Evolutionary conservation across 2,329 filamentous ascomycete species (phyloP).

Genomic region (Capronia coronata): DNA sequence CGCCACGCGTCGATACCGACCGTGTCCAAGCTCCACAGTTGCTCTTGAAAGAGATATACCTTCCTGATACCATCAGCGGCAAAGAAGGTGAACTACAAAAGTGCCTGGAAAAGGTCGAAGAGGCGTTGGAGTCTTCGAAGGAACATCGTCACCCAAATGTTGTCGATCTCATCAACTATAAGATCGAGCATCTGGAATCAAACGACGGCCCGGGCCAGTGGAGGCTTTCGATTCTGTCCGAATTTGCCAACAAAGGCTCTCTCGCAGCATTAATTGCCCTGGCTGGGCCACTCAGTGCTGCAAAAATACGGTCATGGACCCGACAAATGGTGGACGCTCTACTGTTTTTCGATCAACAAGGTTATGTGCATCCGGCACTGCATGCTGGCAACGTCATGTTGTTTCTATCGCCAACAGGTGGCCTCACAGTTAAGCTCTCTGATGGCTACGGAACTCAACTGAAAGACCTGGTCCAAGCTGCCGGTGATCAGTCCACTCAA

Average conservation of each 20-base stretch:
- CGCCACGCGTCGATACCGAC: conserved; percentile 59
- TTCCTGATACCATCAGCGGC: conserved; percentile 55
- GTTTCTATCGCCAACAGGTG: conserved; percentile 61
- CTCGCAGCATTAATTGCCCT: conserved; percentile 75
- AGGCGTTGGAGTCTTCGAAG: conserved; percentile 67
- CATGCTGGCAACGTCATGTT: conserved; percentile 74
- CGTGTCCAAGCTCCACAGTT: conserved; percentile 56
- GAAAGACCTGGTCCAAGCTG: conserved; percentile 44
- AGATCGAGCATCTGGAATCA: conserved; percentile 53
- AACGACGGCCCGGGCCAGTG: conserved; percentile 47
- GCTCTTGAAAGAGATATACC: conserved; percentile 63
- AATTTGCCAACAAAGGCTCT: conserved; percentile 74
- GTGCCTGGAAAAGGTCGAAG: conserved; percentile 69
- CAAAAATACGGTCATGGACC: conserved; percentile 81
- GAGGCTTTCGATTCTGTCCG: conserved; percentile 68
- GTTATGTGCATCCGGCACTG: conserved; percentile 75
- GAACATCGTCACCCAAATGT: conserved; percentile 69
- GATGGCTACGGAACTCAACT: conserved; percentile 52
- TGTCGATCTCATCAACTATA: conserved; percentile 74
- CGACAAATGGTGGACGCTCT: conserved; percentile 83
- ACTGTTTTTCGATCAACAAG: conserved; percentile 77
- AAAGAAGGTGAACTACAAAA: conserved; percentile 60
- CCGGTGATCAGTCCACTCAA: conserved; percentile 45
- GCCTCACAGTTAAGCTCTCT: conserved; percentile 64
- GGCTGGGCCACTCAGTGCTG: conserved; percentile 64